Evolutionary conservation across 495 filamentous ascomycete genomes (phyloP), one percentile per base, ranked within the genome.

Genomic region (Lepraria neglecta): DNA sequence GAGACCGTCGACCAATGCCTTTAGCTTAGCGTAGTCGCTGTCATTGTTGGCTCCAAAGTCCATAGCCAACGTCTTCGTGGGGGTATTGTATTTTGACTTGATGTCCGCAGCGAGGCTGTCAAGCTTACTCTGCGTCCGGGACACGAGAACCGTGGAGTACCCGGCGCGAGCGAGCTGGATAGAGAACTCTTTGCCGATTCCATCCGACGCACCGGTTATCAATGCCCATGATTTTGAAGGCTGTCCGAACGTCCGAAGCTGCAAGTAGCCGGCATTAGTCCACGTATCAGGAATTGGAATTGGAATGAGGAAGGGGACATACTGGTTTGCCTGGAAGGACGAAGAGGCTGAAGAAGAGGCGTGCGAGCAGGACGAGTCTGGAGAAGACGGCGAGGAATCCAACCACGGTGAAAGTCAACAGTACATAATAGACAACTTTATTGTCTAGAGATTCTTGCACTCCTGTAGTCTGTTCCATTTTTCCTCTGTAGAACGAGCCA

Each of bases 131-230:
- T 87, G 80, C 27, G 95, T 97, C 51, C 95, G 94, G 9, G 95
- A 97, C 61, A 99, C 84, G 59, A 99, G 89, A 38, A 97, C 74
- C 58, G 96, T 72, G 74, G 96, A 97, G 82, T 91, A 97, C 65
- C 91, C 91, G 69, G 91, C 88, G 42, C 79, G 76, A n/a, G 94
- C 91, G 59, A 97, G 84, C 71, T 96, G 91, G 60, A 88, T 77
- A 51, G 92, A 89, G 70, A 88, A 99, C 78, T 97, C 94, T 77
- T 96, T 97, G 68, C 95, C 95, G 58, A 99, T 84, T 64, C 95
- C 95, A 76, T 97, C 94, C 14, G 91, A 96, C 59, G 95, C 94
- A 65, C 95, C 95, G 51, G 95, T 97, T 24, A 99, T 81, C 48
- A 99, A 82, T 24, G 91, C 94, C 91, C 92, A 99, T 68, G 85